Conservation (phyloP, 345 rosid genomes). For the Alliaria petiolata region DNA sequence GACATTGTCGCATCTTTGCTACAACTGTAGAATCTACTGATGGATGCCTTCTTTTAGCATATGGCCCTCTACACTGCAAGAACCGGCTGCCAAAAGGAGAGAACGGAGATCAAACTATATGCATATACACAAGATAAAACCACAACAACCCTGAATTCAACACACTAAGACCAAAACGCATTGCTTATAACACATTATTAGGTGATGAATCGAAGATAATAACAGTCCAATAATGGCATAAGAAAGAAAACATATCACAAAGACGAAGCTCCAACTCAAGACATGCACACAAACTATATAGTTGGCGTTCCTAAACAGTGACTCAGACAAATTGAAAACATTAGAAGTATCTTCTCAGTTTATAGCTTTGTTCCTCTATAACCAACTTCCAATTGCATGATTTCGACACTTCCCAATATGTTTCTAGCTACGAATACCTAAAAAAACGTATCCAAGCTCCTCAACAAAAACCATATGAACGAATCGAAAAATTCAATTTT, state of each 20-base stretch:
- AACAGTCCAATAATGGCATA: background rate
- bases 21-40: constrained; percentile 70
- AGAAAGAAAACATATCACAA: background rate
- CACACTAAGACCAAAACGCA: background rate
- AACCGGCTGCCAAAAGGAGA: constrained; percentile 54
- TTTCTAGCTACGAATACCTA: background rate
- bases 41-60: constrained; percentile 87
- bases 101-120: background rate
- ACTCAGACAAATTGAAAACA: background rate
- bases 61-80: constrained; percentile 92
- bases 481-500: background rate
- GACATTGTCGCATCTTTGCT: constrained; percentile 75
- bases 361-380: background rate
- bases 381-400: background rate
- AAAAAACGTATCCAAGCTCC: background rate
- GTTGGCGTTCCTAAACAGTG: too few species aligned
- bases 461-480: background rate
- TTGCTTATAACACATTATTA: background rate
- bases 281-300: background rate
- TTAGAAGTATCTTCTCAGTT: background rate
- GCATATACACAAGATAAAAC: background rate
- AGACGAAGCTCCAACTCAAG: background rate
- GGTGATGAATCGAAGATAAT: background rate
- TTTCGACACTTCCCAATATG: background rate
- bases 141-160: too few species aligned